Evolutionary conservation across 805 yeast genomes (phyloP), one percentile per base, ranked within the genome.

Genomic region (Spathaspora passalidarum): DNA sequence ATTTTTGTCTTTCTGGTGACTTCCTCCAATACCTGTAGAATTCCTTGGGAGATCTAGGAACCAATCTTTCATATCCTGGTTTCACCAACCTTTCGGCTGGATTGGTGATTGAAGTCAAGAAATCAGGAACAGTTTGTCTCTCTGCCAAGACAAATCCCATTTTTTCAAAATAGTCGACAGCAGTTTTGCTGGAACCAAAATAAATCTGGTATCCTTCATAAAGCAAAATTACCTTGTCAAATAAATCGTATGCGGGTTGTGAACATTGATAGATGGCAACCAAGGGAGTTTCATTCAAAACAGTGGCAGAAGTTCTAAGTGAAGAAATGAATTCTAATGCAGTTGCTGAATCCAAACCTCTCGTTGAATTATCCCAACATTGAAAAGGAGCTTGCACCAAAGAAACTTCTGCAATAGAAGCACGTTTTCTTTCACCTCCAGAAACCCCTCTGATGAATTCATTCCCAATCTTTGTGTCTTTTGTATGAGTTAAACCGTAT

Each of bases 391-490:
- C 82, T 44, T 77, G 70, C 56, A 76, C 68, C 25, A 78, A 72
- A 55, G 78, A 72, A 2, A 79, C 85, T 62, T 82, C 88, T 2
- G 84, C 87, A 54, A 82, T 76, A 3, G 86, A 80, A 19, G 82
- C 86, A 68, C 88, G 79, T 65, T 82, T 82, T 55, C 88, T 68
- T 66, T 82, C 86, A 65, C 88, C 88, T 57, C 88, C 88, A 29
- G 86, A 81, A 39, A 82, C 80, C 63, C 88, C 88, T 62, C 86
- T 73, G 14, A 82, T 80, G 46, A 76, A 78, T 60, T 82, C 87
- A 53, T 79, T 76, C 59, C 88, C 88, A 43, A 82, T 87, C 42
- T 80, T 72, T 17, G 88, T 82, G 50, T 79, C 70, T 49, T 76
- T 72, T 10, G 84, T 80, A 60, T 82, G 86, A 39, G 75, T 69